A percentile compares a stretch with the other conserved stretches of the same genome.
These are phyloP conservation scores for Metarhizium sp. DNA, from an alignment of 2,329 filamentous ascomycete genomes.

Conservation along the genomic window DNA sequence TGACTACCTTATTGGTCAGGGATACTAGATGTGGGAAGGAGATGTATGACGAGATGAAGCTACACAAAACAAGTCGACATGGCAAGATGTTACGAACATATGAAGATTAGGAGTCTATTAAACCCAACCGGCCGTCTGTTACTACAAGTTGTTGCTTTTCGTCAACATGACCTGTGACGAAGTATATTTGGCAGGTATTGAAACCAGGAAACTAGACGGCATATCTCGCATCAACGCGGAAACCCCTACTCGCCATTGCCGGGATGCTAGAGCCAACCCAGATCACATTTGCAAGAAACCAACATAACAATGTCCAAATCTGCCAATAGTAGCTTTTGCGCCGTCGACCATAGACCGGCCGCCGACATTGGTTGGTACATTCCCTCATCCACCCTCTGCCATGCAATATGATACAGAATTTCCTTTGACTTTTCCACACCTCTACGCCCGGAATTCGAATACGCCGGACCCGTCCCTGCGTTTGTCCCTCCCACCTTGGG, in stretches of 20 bases:
- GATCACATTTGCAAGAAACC: not conserved
- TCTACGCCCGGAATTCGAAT: not conserved
- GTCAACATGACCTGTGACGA: not conserved
- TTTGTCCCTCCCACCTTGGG: not conserved
- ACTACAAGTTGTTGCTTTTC: not conserved
- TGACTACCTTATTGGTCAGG: slow-evolving; percentile 73
- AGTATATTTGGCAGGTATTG: not conserved
- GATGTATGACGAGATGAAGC: slow-evolving; percentile 5
- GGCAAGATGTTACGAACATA: slow-evolving; percentile 4
- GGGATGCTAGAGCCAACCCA: not conserved
- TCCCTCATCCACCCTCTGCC: not conserved
- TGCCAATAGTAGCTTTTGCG: not conserved
- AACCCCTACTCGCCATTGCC: not conserved
- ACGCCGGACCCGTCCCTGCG: not conserved
- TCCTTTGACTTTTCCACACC: not conserved
- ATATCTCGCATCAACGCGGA: not conserved
- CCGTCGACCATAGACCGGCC: not conserved
- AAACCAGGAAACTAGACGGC: not conserved
- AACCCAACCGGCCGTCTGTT: slow-evolving; percentile 5
- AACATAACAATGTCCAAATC: not conserved
- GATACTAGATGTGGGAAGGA: slow-evolving; percentile 46
- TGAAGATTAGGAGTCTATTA: slow-evolving; percentile 5
- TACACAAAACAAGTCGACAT: slow-evolving; percentile 1
- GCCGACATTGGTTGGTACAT: not conserved
- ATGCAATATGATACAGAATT: not conserved